Evolutionary conservation across 2,329 filamentous ascomycete genomes (phyloP).

Genomic region (Fusarium aywerte): DNA sequence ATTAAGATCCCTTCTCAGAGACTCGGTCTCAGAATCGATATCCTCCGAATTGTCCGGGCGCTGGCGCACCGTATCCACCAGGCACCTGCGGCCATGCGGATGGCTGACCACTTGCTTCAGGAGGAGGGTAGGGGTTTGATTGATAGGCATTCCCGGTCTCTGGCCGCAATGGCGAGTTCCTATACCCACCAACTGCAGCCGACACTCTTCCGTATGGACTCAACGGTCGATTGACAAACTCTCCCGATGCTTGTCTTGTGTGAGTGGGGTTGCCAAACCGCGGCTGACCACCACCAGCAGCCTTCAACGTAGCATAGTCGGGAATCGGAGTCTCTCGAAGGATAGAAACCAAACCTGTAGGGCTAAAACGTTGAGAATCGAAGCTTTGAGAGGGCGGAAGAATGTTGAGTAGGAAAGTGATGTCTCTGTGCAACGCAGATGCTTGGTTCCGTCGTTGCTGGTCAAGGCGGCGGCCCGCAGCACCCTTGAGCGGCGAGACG

Average conservation of each 20-base stretch:
- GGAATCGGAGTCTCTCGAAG: constrained; percentile 76
- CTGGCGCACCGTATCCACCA: constrained; percentile 48
- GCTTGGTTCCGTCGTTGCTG: constrained; percentile 74
- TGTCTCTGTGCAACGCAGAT: constrained; percentile 77
- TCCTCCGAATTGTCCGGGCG: constrained; percentile 52
- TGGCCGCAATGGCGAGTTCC: constrained; percentile 63
- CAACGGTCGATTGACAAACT: constrained; percentile 57
- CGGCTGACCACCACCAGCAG: constrained; percentile 52
- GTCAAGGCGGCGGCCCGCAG: constrained; percentile 84
- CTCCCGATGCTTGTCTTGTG: constrained; percentile 56
- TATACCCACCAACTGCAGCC: constrained; percentile 57
- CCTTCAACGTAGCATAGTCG: constrained; percentile 66
- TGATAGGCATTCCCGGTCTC: constrained; percentile 50
- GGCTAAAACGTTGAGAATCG: constrained; percentile 74
- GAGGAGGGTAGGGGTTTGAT: constrained; percentile 47
- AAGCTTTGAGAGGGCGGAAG: constrained; percentile 80
- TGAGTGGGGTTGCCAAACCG: constrained; percentile 52
- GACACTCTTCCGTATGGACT: constrained; percentile 61
- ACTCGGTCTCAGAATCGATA: constrained; percentile 48
- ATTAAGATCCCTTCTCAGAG: background rate
- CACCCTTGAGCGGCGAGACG: constrained; percentile 93
- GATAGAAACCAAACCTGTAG: constrained; percentile 77
- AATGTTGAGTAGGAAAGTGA: constrained; percentile 74
- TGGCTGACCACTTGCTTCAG: constrained; percentile 42
- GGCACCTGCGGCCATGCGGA: constrained; percentile 48